Conservation (phyloP, 257 asterid species). For the Solanum neorickii region DNA sequence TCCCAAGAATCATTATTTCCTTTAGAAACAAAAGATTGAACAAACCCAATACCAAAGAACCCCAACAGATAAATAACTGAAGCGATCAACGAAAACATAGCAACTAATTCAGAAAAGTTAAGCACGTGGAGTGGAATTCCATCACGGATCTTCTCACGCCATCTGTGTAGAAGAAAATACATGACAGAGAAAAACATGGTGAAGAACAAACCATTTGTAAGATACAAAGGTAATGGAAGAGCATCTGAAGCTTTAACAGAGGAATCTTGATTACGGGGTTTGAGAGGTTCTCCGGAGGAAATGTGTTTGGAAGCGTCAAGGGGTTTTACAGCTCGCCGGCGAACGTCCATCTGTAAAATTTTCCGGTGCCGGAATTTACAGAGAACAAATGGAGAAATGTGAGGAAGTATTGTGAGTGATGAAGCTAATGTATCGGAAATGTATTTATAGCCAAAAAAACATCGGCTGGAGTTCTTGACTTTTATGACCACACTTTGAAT, state of each 20-base stretch:
- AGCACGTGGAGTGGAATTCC: background rate
- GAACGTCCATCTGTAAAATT: conserved; percentile 19
- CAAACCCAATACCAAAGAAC: background rate
- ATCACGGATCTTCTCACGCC: background rate
- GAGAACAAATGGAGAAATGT: background rate
- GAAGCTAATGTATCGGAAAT: background rate
- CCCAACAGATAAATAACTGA: background rate
- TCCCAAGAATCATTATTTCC: conserved; percentile 24
- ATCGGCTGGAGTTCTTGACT: background rate
- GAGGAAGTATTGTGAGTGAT: background rate
- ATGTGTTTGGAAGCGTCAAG: background rate
- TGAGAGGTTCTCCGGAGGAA: conserved; percentile 15
- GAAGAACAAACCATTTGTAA: conserved; percentile 25
- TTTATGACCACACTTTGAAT: background rate
- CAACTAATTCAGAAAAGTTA: background rate
- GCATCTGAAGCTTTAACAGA: conserved; percentile 18
- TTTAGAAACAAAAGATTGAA: conserved; percentile 21
- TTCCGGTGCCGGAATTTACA: background rate
- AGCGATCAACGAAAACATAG: background rate
- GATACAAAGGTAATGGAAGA: conserved; percentile 17
- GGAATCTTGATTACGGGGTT: conserved; percentile 3
- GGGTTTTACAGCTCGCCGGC: conserved; percentile 16
- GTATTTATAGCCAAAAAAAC: background rate
- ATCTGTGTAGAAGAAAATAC: background rate
- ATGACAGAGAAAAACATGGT: background rate